Conservation (phyloP, 2,329 filamentous ascomycete species). For the Hymenotorrendiella dingleyae region DNA sequence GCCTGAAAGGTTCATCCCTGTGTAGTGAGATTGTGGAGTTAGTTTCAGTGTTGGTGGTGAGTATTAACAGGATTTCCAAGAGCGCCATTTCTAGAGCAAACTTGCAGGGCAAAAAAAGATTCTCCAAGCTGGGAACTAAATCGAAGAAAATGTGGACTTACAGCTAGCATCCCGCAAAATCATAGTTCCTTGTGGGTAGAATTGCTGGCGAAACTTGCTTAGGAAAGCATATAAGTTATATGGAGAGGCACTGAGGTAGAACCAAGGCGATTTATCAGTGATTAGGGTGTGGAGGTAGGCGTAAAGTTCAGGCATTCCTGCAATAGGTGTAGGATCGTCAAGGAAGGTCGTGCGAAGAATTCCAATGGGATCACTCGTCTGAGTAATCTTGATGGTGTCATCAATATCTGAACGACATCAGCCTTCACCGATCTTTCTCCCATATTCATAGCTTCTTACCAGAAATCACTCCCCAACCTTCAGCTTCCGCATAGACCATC, state of each 20-base stretch:
- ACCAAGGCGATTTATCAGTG: slow-evolving; percentile 64
- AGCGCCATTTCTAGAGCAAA: no score
- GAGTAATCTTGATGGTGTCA: slow-evolving; percentile 89
- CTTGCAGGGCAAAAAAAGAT: no score
- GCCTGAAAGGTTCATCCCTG: slow-evolving; percentile 76
- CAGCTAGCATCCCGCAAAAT: slow-evolving; percentile 80
- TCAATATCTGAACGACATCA: slow-evolving; percentile 62
- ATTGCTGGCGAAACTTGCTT: slow-evolving; percentile 60
- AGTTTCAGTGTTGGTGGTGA: no score
- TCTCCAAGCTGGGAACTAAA: no score
- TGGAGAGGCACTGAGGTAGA: slow-evolving; percentile 89
- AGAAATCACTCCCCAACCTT: slow-evolving; percentile 81
- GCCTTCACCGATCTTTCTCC: no score
- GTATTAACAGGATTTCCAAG: no score
- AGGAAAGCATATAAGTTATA: slow-evolving; percentile 93
- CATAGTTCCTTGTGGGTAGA: slow-evolving; percentile 74
- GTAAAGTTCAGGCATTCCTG: slow-evolving; percentile 84
- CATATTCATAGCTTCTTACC: no score
- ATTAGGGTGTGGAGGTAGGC: slow-evolving; percentile 51
- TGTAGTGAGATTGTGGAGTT: no score
- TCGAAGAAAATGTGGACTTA: no score
- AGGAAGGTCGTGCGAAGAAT: slow-evolving; percentile 82
- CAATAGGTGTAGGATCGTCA: slow-evolving; percentile 62
- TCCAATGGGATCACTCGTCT: slow-evolving; percentile 72
- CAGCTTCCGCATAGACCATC: slow-evolving; percentile 67